These are phyloP conservation scores for Tolypocladium tundrense DNA, from an alignment of 2,329 filamentous ascomycete genomes.

Conservation along the genomic window DNA sequence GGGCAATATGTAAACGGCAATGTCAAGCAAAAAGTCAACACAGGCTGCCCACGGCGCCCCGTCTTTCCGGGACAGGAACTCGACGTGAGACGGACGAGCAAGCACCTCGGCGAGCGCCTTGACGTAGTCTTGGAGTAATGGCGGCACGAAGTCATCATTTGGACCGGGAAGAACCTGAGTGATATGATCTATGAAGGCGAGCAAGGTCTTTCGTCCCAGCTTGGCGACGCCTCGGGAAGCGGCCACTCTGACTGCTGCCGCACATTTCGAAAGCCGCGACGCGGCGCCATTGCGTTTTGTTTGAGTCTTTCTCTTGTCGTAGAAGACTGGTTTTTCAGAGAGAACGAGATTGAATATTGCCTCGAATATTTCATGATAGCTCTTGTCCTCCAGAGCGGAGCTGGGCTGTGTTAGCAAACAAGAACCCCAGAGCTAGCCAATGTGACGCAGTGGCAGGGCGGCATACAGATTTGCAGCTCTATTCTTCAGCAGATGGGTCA, in stretches of 20 bases:
- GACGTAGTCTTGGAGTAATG: conserved; percentile 66
- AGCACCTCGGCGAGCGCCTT: conserved; percentile 65
- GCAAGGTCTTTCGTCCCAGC: conserved; percentile 67
- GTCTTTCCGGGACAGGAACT: conserved; percentile 54
- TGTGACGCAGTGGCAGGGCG: not conserved
- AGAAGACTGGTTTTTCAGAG: conserved; percentile 56
- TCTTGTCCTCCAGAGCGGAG: conserved; percentile 55
- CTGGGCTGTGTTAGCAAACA: conserved; percentile 9
- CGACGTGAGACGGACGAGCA: conserved; percentile 64
- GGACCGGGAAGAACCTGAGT: conserved; percentile 57
- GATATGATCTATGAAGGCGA: conserved; percentile 71
- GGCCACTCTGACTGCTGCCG: conserved; percentile 59
- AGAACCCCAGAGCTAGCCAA: no score
- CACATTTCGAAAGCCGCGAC: conserved; percentile 55
- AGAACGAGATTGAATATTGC: conserved; percentile 61
- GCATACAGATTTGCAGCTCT: conserved; percentile 25
- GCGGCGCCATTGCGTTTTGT: conserved; percentile 35
- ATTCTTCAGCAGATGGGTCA: conserved; percentile 28
- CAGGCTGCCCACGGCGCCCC: conserved; percentile 57
- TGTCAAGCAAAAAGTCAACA: conserved; percentile 59
- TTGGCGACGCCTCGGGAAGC: conserved; percentile 59
- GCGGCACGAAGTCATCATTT: conserved; percentile 54
- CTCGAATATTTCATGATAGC: conserved; percentile 75
- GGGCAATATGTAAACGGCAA: conserved; percentile 40
- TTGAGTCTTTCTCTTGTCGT: conserved; percentile 40